Evolutionary conservation across 495 filamentous ascomycete genomes (phyloP).

Genomic region (Annulohypoxylon nitens): DNA sequence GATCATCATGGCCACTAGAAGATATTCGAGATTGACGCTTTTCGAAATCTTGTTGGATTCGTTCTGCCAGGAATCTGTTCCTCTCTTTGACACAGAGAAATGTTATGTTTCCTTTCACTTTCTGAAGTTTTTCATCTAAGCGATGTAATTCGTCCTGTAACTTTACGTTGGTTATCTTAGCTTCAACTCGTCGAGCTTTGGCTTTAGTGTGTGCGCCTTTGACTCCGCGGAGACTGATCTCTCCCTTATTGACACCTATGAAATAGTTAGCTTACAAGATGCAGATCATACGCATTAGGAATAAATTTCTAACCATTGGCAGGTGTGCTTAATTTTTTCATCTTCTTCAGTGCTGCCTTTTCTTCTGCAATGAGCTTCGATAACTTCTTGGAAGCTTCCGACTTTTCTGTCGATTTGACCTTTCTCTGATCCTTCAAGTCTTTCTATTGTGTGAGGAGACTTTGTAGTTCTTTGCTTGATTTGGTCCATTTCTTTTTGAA

Average conservation of each 20-base stretch:
- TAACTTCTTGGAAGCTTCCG: neutral
- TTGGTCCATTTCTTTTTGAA: conserved; percentile 7
- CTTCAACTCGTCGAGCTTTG: too few species aligned
- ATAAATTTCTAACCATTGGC: too few species aligned
- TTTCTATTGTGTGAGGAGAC: neutral
- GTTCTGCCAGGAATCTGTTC: neutral
- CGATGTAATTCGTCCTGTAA: neutral
- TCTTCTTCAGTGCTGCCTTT: too few species aligned
- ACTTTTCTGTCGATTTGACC: neutral
- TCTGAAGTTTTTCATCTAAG: neutral
- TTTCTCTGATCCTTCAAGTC: neutral
- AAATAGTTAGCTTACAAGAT: too few species aligned
- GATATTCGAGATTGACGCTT: neutral
- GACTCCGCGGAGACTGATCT: too few species aligned
- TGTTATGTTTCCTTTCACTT: neutral
- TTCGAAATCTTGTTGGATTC: conserved; percentile 2
- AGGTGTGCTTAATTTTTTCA: too few species aligned
- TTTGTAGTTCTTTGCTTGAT: neutral
- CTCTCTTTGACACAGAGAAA: conserved; percentile 4
- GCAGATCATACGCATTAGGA: too few species aligned
- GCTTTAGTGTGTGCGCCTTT: too few species aligned
- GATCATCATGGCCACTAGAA: neutral
- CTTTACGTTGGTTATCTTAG: neutral
- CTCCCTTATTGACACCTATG: neutral
- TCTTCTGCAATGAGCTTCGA: neutral